Base-by-base conservation (phyloP, 2,329 filamentous ascomycete species). In the Fusarium pseudocircinatum region DNA sequence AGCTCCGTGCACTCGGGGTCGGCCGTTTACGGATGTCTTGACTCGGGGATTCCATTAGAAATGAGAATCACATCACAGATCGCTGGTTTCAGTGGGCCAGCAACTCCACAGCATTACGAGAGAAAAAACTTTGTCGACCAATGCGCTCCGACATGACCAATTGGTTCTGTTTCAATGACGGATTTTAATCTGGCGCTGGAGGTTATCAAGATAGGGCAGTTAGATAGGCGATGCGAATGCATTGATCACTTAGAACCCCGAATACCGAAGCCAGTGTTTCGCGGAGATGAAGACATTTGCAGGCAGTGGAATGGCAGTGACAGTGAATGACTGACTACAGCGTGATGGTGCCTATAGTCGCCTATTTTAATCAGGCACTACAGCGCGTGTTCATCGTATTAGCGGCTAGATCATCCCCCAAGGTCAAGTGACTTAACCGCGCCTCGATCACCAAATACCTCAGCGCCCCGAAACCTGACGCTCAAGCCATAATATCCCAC, bases 121-220 rank as follows among this genome's bases (percentile, higher is more conserved):
- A 71, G 39, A 69, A 69, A 69, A 53, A 59, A 49, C 2, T n/a
- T 2, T 16, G 9, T 2, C 3, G n/a, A 6, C 69, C 69, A 72
- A 72, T 72, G 36, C 59, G 20, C 24, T 40, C 28, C 11, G n/a
- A 16, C 28, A 44, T 72, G 69, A 73, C 69, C 70, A 73, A 73
- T 72, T 46, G 60, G 12, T 61, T 56, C n/a, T 53, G 37, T 73
- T 71, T 73, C 46, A 70, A 74, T 74, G 67, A 74, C 70, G 70
- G 70, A 73, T 73, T 52, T 58, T 32, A 59, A 65, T 53, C 52
- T 63, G 24, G 34, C 11, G 15, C 8, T 37, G 32, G 32, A n/a
- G 40, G 36, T 49, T 54, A 61, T 72, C 47, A 69, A 72, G 69
- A 72, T 72, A 70, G 70, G 70, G 61, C 70, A 59, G 49, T 43